Conservation (phyloP, 2,329 filamentous ascomycete species). For the Aspergillus ruber region DNA sequence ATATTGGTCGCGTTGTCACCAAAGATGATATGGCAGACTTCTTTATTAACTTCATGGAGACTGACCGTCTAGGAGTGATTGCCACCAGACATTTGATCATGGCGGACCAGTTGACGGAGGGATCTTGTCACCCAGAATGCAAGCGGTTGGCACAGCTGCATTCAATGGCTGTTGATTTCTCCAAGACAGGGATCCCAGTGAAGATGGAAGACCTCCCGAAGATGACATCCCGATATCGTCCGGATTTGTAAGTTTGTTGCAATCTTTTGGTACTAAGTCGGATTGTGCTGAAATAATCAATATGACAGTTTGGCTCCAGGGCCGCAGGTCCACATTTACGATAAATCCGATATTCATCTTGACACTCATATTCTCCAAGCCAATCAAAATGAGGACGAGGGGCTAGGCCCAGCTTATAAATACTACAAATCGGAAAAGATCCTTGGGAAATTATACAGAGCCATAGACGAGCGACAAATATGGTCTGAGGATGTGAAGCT, state of each 20-base stretch:
- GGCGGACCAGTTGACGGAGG: constrained; percentile 50
- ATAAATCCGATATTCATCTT: constrained; percentile 36
- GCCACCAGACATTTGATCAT: constrained; percentile 58
- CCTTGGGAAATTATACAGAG: constrained; percentile 64
- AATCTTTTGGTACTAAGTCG: not conserved
- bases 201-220: constrained; percentile 41
- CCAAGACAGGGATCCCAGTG: constrained; percentile 62
- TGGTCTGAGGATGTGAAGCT: constrained; percentile 13
- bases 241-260: constrained; percentile 48
- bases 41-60: constrained; percentile 71
- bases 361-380: constrained; percentile 45
- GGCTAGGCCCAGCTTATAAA: constrained; percentile 39
- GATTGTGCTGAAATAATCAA: not conserved
- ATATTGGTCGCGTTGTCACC: constrained; percentile 57
- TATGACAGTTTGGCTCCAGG: constrained; percentile 18
- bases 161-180: constrained; percentile 68
- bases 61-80: constrained; percentile 60
- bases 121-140: constrained; percentile 51
- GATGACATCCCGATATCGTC: constrained; percentile 33
- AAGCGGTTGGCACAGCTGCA: constrained; percentile 55
- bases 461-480: constrained; percentile 65
- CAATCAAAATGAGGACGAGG: constrained; percentile 40
- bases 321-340: constrained; percentile 17
- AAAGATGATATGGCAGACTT: constrained; percentile 67
- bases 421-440: constrained; percentile 66